Evolutionary conservation across 768 basidiomycete species (phyloP), one percentile per base, ranked within the genome.

Genomic region (Epithele typhae): DNA sequence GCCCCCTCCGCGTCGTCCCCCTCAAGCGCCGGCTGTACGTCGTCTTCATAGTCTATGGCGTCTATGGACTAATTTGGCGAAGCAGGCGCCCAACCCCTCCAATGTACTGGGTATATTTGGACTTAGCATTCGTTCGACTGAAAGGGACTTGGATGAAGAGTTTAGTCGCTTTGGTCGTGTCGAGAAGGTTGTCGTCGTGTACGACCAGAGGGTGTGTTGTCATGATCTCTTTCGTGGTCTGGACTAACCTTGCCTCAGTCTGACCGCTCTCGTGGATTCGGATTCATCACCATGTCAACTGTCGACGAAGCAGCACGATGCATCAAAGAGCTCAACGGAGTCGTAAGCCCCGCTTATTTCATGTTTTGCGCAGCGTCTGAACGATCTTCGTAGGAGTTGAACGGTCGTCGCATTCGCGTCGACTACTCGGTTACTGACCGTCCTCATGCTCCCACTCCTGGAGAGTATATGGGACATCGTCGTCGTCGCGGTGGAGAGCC

Each of bases 41-140:
- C 49, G 39, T 32, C 53, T 27, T 50, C 38, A n/a, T 25, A 32
- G 21, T 38, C 27, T 25, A 25, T 46, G 18, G 24, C 25, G 48
- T 58, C 42, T 51, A 34, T 52, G 48, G 64, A 46, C 70, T 76
- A 52, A 78, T 64, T 47, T 55, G 35, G 61, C 63, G 53, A 65
- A 74, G 73, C 77, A 91, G 88, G 87, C 86, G 56, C 90, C 91
- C 40, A 86, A 84, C 64, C 88, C 92, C 18, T 85, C 87, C 57
- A 84, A 77, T 51, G 92, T 95, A 25, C 76, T 99, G 51, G 95
- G 95, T 48, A 92, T 97, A n/a, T 99, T 98, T 56, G 95, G 95
- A n/a, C 71, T 98, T 34, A 94, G 92, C 58, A 95, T 99, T 46
- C 81, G 94, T 45, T 97, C 95, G 3, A 79, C 84, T 45, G 95